Conservation (phyloP, 306 rosid genomes). For the Morella rubra region DNA sequence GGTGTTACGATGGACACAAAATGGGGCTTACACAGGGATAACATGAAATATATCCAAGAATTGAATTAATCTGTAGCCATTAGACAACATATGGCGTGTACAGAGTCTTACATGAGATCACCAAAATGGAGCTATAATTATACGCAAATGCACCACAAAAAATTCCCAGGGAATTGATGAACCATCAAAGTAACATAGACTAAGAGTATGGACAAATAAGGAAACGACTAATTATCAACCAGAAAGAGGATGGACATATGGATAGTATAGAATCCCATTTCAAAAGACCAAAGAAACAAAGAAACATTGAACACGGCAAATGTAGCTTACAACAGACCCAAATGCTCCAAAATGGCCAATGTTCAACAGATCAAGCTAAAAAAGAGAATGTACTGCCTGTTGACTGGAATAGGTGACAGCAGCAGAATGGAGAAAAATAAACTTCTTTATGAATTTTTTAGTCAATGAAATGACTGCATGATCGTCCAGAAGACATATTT, state of each 20-base stretch:
- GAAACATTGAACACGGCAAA: neutral
- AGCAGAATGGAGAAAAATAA: neutral
- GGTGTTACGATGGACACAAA: neutral
- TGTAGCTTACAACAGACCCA: neutral
- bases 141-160: neutral
- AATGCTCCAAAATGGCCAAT: neutral
- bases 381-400: constrained; percentile 1
- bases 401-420: neutral
- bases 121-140: neutral
- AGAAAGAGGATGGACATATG: neutral
- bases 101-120: neutral
- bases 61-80: neutral
- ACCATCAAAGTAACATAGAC: neutral
- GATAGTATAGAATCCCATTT: neutral
- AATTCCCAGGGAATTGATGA: neutral
- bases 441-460: neutral
- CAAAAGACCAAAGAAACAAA: neutral
- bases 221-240: neutral
- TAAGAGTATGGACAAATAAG: neutral
- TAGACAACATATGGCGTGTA: neutral
- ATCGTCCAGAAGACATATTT: neutral
- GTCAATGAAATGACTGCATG: neutral
- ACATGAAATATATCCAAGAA: neutral
- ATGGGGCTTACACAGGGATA: neutral
- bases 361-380: neutral